Base-by-base conservation (phyloP, 2,329 filamentous ascomycete species). In the Ascochyta clinopodiicola region DNA sequence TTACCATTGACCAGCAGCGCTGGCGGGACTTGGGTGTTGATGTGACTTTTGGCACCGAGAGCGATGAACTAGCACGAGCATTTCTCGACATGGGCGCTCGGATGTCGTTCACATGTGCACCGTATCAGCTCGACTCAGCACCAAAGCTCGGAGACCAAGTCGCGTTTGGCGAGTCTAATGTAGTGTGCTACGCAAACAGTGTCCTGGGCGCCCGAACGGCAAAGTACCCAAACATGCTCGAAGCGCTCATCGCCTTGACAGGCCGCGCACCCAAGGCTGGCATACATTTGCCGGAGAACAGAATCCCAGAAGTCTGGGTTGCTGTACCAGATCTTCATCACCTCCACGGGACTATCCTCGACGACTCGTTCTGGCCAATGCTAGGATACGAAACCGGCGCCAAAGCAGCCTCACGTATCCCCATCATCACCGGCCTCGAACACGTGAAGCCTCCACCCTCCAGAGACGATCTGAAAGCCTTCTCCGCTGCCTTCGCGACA, bases 221-320 rank as follows among this genome's bases (percentile, higher is more conserved):
- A 50, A 81, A 81, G 51, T 80, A 79, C 51, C 79, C 79, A 0
- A 78, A 81, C 45, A 78, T 76, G 32, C 67, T 81, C 2, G 79
- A 81, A 29, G 69, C 80, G 6, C 75, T 68, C 36, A 78, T 80
- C 32, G 78, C 78, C 0, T 49, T 81, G 40, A 80, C 78, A 0
- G 79, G 79, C 1, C 66, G 75, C 6, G 71, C 72, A 0, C 74
- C 75, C 0, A 35, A 57, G 15, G 69, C 66, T 0, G 71, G 70
- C 0, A 60, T 69, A 17, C 71, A 78, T 47, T 27, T 71, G 12
- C 51, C 62, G 5, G 54, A 48, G 4, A 61, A 66, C 13, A 63
- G 74, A 1, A 27, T 48, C 10, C 62, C 60, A 37, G 25, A 15
- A 37, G 34, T 60, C 10, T 21, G 38, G 6, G 47, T 46, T 13